Evolutionary conservation across 257 asterid genomes (phyloP), one percentile per base, ranked within the genome.

Genomic region (Jasminum sambac): DNA sequence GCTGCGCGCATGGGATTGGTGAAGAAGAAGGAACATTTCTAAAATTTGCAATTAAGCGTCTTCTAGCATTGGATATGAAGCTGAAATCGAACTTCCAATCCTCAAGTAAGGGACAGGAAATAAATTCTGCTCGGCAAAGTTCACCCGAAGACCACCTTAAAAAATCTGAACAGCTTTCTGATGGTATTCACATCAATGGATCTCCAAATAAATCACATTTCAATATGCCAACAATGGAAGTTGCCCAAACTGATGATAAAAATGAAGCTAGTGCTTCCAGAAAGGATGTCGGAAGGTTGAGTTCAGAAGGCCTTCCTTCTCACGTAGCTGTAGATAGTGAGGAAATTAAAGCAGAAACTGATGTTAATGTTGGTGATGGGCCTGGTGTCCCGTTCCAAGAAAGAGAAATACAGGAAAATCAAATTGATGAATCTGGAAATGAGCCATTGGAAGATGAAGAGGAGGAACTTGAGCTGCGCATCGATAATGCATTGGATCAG

Each of bases 401-500:
- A 59, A 77, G 72, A 67, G 88, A 83, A 69, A 76, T 66, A 39
- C 85, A 77, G 71, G 80, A 77, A 64, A 73, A 41, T 69, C 82
- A 82, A 68, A 69, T 42, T 71, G 36, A 72, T 25, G 90, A 80
- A 60, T 71, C 78, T 37, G 86, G 74, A 72, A 70, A 72, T 74
- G 90, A 85, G 76, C 81, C 88, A 69, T 82, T 91, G 30, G 96
- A 88, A 77, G 96, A 85, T 76, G 96, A 88, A 76, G 87, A 84
- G 66, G 98, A 91, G 79, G 98, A 94, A 72, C 91, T 94, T 78
- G 99, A 94, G 88, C 77, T 85, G 63, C 75, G 75, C 71, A 91
- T 94, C 74, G 99, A 94, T 77, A 91, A 72, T 82, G 95, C 98
- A 63, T 80, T 94, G 81, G 91, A 94, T 89, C 98, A 91, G 81